Evolutionary conservation across 202 grass and related monocot genomes (phyloP), one percentile per base, ranked within the genome.

Genomic region (Elaeis oleifera): DNA sequence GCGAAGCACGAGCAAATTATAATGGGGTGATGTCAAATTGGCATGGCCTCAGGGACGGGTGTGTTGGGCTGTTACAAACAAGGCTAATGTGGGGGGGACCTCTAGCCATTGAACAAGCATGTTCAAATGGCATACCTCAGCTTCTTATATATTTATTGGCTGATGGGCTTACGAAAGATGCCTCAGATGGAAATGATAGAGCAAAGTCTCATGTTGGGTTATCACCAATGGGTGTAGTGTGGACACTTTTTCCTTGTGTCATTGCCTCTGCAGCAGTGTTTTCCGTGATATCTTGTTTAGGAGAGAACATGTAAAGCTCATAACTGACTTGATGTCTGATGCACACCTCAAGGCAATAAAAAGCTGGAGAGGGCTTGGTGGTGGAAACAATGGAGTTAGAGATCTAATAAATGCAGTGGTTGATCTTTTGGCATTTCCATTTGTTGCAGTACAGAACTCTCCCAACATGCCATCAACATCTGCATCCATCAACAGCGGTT

Each of bases 401-500:
- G 36, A 44, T 44, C 9, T 44, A 14, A 44, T 44, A 44, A 44
- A 44, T 44, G 36, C 6, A 44, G 36, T 44, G 36, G 36, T 44
- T 44, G 87, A 97, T 83, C 72, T 97, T 58, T 79, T 97, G 77
- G 92, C 92, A 65, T 97, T 97, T 65, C 84, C 87, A 62, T 91
- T 91, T 79, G 92, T 97, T 20, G 92, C 92, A 56, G 71, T 91
- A 55, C 92, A 96, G 73, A 96, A 87, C 68, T 88, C 84, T 65
- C 84, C 92, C 64, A 88, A 76, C 61, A 85, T 91, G 64, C 79
- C 87, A 49, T 82, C 83, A 54, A 76, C 83, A 23, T 81, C 84
- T 59, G 92, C 92, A 54, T 97, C 92, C 39, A 86, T 91, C 26
- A 96, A 91, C 66, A 89, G 92, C 76, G 92, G 92, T 11, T 97